phyloP scores from a whole-genome alignment of 495 filamentous ascomycete genomes.

The Aspergillus coremiiformis region DNA sequence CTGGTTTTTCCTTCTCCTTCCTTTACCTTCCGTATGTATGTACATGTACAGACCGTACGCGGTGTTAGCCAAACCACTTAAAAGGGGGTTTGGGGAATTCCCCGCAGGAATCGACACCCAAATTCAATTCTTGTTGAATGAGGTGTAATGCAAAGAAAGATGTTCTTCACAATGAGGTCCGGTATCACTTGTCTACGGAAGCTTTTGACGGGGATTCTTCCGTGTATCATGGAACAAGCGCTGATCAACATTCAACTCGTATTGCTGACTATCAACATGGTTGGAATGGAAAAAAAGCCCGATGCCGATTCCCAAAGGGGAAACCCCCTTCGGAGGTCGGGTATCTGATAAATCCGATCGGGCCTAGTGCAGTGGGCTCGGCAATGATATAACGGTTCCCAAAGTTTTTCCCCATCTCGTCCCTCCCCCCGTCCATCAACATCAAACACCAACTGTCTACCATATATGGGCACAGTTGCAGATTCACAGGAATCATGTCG shows the following conservation, averaged over 20 bases:
- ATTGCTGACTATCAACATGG: no score
- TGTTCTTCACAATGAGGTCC: no score
- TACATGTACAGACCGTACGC: no score
- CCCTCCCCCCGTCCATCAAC: constrained; percentile 5
- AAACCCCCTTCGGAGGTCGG: background rate
- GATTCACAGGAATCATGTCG: constrained; percentile 51
- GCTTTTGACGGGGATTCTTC: no score
- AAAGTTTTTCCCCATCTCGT: constrained; percentile 16
- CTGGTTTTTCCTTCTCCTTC: background rate
- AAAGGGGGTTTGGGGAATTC: no score
- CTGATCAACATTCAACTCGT: no score
- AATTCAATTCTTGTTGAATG: no score
- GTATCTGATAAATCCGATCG: constrained; percentile 20
- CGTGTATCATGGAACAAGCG: no score
- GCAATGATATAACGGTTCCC: constrained; percentile 26
- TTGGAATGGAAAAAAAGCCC: background rate
- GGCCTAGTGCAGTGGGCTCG: constrained; percentile 21
- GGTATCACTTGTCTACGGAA: no score
- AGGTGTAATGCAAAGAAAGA: no score
- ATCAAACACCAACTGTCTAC: constrained; percentile 11
- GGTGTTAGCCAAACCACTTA: no score
- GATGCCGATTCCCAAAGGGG: background rate
- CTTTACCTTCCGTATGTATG: background rate
- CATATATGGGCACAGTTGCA: constrained; percentile 18
- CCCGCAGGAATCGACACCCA: no score